A percentile compares a stretch with the other conserved stretches of the same genome.
These are phyloP conservation scores for Penicillium desertorum DNA, from an alignment of 495 filamentous ascomycete species.

Conservation along the genomic window DNA sequence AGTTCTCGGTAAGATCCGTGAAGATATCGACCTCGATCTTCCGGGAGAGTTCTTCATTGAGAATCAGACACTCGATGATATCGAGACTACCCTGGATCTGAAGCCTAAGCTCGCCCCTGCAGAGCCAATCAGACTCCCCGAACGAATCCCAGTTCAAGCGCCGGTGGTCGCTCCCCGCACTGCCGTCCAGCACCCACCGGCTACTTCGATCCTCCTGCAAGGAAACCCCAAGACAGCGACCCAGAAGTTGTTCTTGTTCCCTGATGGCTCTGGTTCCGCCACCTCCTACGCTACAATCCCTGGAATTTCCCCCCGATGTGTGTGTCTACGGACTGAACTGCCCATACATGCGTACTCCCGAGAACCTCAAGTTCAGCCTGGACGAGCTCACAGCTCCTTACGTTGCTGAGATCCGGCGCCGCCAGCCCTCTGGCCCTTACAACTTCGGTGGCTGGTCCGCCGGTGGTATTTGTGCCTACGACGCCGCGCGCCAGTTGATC, in stretches of 20 bases:
- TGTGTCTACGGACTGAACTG: conserved; percentile 64
- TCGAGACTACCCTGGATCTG: conserved; percentile 48
- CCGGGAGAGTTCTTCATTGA: conserved; percentile 60
- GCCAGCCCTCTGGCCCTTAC: conserved; percentile 72
- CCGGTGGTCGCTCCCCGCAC: conserved; percentile 18
- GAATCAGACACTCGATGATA: conserved; percentile 55
- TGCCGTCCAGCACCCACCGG: conserved; percentile 36
- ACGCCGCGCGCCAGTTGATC: conserved; percentile 71
- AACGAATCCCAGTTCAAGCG: conserved; percentile 19
- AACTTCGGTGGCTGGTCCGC: conserved; percentile 77
- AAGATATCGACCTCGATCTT: conserved; percentile 54
- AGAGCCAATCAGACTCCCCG: conserved; percentile 25
- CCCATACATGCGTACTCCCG: conserved; percentile 63
- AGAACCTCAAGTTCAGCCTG: conserved; percentile 55
- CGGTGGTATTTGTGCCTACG: conserved; percentile 85
- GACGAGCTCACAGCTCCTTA: conserved; percentile 58
- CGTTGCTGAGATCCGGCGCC: conserved; percentile 65
- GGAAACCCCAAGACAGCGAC: conserved; percentile 46
- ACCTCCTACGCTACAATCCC: conserved; percentile 63
- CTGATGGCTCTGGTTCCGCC: conserved; percentile 53
- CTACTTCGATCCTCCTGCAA: conserved; percentile 54
- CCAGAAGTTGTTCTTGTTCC: conserved; percentile 49
- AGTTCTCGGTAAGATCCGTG: conserved; percentile 51
- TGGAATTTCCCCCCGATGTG: conserved; percentile 51
- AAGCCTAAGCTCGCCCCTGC: conserved; percentile 35